Base-by-base conservation (phyloP, 257 asterid species). In the Ophiorrhiza pumila region DNA sequence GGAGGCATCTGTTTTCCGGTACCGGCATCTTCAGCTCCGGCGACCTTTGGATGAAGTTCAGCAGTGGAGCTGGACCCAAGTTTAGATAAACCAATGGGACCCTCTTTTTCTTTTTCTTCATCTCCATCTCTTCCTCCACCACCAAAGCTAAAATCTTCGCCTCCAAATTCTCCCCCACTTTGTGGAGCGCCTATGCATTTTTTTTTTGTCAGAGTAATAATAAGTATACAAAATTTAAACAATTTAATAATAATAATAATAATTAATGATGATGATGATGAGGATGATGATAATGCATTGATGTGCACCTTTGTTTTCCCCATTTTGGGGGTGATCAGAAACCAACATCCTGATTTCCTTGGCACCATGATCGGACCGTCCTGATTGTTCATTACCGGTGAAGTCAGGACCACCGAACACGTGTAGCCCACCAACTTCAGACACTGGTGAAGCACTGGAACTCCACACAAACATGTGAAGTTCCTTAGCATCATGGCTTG, bases 381-480 rank as follows among this genome's bases (percentile, higher is more conserved):
- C 97, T 0, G 98, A 87, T 73, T 89, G 95, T 68, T 87, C 95
- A 3, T 88, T 72, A 13, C 87, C 84, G 27, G 82, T 80, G 61
- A 83, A 80, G 55, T 88, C 95, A 37, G 83, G 78, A 58, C 86
- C 85, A 4, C 84, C 79, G 42, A 80, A 81, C 64, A 80, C 87
- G 52, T 85, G 87, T 56, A 82, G 69, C 56, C 89, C 87, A 20
- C 84, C 85, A 7, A 80, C 83, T 79, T 95, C 99, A 1, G 98
- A 91, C 72, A 90, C 97, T 27, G 99, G 99, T 3, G 98, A 91
- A 20, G 97, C 96, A 66, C 97, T 94, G 0, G 97, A 90, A 77
- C 99, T 94, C 99, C 98, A 95, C 14, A 95, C 99, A 49, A 95
- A 95, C 99, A 95, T 95, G 81, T 95, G 99, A 27, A 95, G 91